phyloP scores from a whole-genome alignment of 495 filamentous ascomycete genomes.

The Penicillium fimorum region DNA sequence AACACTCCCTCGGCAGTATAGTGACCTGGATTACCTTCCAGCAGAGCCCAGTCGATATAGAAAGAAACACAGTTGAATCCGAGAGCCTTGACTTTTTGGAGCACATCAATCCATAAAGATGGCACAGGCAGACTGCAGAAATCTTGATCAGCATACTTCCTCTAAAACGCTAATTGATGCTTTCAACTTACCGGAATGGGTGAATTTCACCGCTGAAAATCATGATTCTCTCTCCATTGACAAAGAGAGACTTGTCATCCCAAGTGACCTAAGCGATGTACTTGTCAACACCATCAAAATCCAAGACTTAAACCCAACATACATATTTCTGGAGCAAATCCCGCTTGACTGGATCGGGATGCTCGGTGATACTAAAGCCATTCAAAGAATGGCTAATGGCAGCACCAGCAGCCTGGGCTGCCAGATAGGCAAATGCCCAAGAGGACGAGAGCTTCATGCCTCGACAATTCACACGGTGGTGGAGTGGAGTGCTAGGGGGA shows the following conservation, averaged over 20 bases:
- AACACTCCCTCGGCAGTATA: slow-evolving; percentile 71
- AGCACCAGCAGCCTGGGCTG: slow-evolving; percentile 38
- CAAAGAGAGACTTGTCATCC: slow-evolving; percentile 71
- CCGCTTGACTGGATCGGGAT: slow-evolving; percentile 36
- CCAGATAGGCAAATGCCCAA: slow-evolving; percentile 34
- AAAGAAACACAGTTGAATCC: slow-evolving; percentile 77
- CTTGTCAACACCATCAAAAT: slow-evolving; percentile 5
- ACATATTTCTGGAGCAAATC: slow-evolving; percentile 42
- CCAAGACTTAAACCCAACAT: slow-evolving; percentile 3
- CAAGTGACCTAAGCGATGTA: slow-evolving; percentile 58
- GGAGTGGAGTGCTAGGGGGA: background rate
- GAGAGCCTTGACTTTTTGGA: slow-evolving; percentile 76
- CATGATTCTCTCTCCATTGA: slow-evolving; percentile 68
- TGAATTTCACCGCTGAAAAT: slow-evolving; percentile 75
- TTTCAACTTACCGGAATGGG: slow-evolving; percentile 52
- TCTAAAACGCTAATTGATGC: background rate
- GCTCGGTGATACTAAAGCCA: slow-evolving; percentile 39
- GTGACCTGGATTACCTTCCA: slow-evolving; percentile 68
- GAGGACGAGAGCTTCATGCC: slow-evolving; percentile 37
- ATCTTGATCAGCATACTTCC: slow-evolving; percentile 3
- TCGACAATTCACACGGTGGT: slow-evolving; percentile 1
- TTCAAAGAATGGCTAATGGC: slow-evolving; percentile 37
- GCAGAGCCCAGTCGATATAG: slow-evolving; percentile 76
- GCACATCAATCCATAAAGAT: slow-evolving; percentile 68
- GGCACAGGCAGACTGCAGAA: slow-evolving; percentile 63